Conservation (phyloP, 108 stramenopile species). For the Skeletonema grethae region DNA sequence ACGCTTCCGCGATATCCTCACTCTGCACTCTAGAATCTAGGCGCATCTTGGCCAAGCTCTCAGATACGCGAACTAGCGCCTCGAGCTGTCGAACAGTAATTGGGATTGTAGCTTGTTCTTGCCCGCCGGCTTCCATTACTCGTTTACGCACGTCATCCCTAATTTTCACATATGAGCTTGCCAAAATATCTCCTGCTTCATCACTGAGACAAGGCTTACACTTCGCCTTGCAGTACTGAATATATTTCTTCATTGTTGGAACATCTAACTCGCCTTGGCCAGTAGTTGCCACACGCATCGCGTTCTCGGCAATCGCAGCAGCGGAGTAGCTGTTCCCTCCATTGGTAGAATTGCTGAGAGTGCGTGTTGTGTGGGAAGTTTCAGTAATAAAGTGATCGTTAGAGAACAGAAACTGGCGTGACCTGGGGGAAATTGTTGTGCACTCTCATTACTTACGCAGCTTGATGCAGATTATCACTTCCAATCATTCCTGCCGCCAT, state of each 20-base stretch:
- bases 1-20: constrained; percentile 97
- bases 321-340: constrained; percentile 61
- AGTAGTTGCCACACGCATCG: constrained; percentile 76
- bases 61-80: constrained; percentile 96
- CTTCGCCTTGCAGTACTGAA: constrained; percentile 93
- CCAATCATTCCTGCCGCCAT: constrained; percentile 50
- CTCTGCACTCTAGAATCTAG: constrained; percentile 89
- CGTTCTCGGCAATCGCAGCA: constrained; percentile 87
- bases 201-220: constrained; percentile 90
- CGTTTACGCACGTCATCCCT: constrained; percentile 89
- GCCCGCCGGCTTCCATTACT: constrained; percentile 45
- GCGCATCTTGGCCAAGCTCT: constrained; percentile 97
- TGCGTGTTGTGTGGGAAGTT: neutral
- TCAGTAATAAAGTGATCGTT: neutral
- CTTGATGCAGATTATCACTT: constrained; percentile 41
- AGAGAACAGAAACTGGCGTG: neutral
- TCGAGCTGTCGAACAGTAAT: constrained; percentile 99
- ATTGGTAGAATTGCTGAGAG: constrained; percentile 39
- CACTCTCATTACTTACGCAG: constrained; percentile 34
- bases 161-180: constrained; percentile 93
- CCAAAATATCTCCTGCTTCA: constrained; percentile 86
- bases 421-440: neutral
- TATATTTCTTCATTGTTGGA: constrained; percentile 96
- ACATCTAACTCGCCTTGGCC: constrained; percentile 89
- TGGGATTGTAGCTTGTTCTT: constrained; percentile 84